Base-by-base conservation (phyloP, 768 basidiomycete genomes). In the Amyloporia xantha region DNA sequence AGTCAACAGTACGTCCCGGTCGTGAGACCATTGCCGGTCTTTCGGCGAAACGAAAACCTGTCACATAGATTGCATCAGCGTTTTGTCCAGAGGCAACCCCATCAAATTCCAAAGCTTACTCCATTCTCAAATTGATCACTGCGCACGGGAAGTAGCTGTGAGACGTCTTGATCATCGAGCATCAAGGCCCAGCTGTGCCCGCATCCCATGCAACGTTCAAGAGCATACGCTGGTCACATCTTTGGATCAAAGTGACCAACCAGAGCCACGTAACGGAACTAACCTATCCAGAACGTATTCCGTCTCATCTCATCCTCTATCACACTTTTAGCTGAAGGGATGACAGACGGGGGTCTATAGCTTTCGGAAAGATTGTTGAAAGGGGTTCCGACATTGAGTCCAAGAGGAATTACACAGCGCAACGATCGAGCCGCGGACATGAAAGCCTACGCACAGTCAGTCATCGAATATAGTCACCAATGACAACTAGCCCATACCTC, bases 101-200 rank as follows among this genome's bases (percentile, higher is more conserved):
- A 33, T 38, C 27, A 15, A 26, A 49, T 6, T 5, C 25, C 3
- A 50, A 43, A 7, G 61, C 78, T 55, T 58, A 84, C 84, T 47
- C 83, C 84, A 55, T 71, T 66, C 48, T 82, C 72, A 55, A 81
- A 84, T 26, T 78, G 71, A 27, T 79, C 76, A 5, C 72, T 73
- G 36, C 78, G 72, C 13, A 84, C 70, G 1, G 86, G 85, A 19
- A 89, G 70, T 17, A 86, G 63, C 50, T 88, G 86, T 17, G 79
- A 79, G 19, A 90, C 72, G 56, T 87, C 86, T 52, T 80, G 72
- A 60, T 90, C 86, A 54, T 89, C 87, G 6, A 89, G 66, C 51
- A 74, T 74, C 49, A 79, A 68, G 0, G 86, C 80, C 79, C 85
- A 89, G 17, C 81, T 82, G 56, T 85, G 86, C 26, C 79, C 77